Evolutionary conservation across 164 flowering plant species (phyloP).

Genomic region (Berberis vulgaris): DNA sequence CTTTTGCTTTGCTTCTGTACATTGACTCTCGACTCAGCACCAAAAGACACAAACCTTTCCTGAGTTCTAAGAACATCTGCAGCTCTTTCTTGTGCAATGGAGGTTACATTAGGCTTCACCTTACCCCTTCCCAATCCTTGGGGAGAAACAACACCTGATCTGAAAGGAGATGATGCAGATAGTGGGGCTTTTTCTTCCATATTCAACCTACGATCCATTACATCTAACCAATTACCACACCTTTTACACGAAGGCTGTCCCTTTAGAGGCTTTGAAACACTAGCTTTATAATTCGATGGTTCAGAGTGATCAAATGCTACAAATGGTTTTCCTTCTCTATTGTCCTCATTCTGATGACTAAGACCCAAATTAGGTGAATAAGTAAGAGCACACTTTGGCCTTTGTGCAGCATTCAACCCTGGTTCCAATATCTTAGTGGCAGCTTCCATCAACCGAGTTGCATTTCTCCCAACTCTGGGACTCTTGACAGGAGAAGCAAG

Average conservation of each 20-base stretch:
- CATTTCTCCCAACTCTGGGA: slow-evolving; percentile 43
- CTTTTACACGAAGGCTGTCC: slow-evolving; percentile 43
- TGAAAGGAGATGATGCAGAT: slow-evolving; percentile 15
- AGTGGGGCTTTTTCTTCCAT: slow-evolving; percentile 17
- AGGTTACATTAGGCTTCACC: slow-evolving; percentile 11
- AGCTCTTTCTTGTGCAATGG: slow-evolving; percentile 22
- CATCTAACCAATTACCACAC: slow-evolving; percentile 46
- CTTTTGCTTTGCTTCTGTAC: slow-evolving; percentile 7
- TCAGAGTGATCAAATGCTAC: slow-evolving; percentile 10
- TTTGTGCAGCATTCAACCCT: slow-evolving; percentile 57
- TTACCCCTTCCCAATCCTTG: slow-evolving; percentile 15
- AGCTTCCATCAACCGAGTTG: slow-evolving; percentile 67
- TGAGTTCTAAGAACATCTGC: slow-evolving; percentile 10
- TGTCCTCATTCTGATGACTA: slow-evolving; percentile 15
- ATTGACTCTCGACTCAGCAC: slow-evolving; percentile 14
- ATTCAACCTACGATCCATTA: slow-evolving; percentile 11
- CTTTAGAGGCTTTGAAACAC: slow-evolving; percentile 16
- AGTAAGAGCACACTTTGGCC: slow-evolving; percentile 49
- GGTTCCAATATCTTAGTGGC: slow-evolving; percentile 86
- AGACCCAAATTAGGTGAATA: slow-evolving; percentile 26
- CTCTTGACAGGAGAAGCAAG: slow-evolving; percentile 63
- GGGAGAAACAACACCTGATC: slow-evolving; percentile 20
- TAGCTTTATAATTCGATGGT: slow-evolving; percentile 12
- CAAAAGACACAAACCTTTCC: slow-evolving; percentile 10
- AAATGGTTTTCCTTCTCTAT: slow-evolving; percentile 14